Base-by-base conservation (phyloP, 2,329 filamentous ascomycete species). In the Ceratocystis lukuohia region DNA sequence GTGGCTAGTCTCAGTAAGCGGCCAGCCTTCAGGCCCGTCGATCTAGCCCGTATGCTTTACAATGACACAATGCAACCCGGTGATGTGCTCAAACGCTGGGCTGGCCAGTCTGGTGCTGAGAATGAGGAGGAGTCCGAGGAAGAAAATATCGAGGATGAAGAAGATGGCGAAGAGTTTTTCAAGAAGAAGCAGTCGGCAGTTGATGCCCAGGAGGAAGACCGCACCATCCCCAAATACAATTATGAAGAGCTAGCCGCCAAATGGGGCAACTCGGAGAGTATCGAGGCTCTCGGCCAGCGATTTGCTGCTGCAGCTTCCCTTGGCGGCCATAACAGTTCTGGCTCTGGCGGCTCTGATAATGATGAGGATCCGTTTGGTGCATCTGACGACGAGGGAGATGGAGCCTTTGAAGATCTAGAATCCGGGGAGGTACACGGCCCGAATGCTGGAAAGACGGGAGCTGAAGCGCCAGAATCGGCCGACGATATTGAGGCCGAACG, bases 21-120 rank as follows among this genome's bases (percentile, higher is more conserved):
- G 69, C 84, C 84, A 53, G 83, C 87, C 17, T 96, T 89, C 72
- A 85, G 91, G 65, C 87, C 91, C 7, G 82, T 84, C 15, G 92
- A 97, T 72, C 82, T 99, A 37, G 90, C 91, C 0, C 86, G 89
- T 70, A 82, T 95, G 75, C 88, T 99, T 78, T 99, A 99, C 75
- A 89, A 97, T 71, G 83, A 89, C 48, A 84, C 86, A 10, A 76
- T 99, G 33, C 84, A 87, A 0, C 85, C 92, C 0, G 80, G 80
- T 2, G 86, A 96, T 67, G 90, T 92, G 1, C 78, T 96, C 48
- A 82, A 83, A 70, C 85, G 83, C 73, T 99, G 94, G 94, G 83
- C 83, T 67, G 91, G 91, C 1, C 83, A 88, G 50, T 78, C 80
- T 2, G 78, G 78, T 2, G 67, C 64, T 8, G 67, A 69, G 20